Conservation (phyloP, 169 alveolate genomes). For the Eimeria praecox region DNA sequence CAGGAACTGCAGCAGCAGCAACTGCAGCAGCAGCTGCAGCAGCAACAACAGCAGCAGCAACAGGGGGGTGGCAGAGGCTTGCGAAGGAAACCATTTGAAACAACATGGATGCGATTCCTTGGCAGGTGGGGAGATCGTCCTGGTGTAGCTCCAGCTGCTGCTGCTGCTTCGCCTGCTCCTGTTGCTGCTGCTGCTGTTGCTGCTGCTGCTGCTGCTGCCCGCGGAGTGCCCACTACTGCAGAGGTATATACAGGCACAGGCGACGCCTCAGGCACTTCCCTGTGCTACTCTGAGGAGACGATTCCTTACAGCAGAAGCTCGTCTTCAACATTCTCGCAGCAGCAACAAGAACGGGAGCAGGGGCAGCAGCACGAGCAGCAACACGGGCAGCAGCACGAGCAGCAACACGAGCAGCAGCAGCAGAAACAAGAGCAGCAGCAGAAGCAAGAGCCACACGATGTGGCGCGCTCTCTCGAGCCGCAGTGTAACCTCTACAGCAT, state of each 20-base stretch:
- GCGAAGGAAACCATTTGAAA: constrained; percentile 4
- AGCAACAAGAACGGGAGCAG: neutral
- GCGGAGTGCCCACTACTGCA: neutral
- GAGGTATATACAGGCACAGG: neutral
- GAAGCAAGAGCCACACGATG: neutral
- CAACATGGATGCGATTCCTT: neutral
- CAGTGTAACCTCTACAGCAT: neutral
- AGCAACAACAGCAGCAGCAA: constrained; percentile 22
- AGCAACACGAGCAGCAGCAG: neutral
- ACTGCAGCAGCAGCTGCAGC: neutral
- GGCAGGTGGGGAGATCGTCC: constrained; percentile 57
- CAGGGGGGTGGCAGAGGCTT: neutral
- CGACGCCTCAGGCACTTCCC: neutral
- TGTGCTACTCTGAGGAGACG: neutral
- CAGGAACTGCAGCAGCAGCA: neutral
- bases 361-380: neutral
- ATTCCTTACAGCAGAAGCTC: neutral
- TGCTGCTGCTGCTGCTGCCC: constrained; percentile 5
- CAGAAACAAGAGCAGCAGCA: constrained; percentile 21
- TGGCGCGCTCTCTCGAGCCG: neutral
- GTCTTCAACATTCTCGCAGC: neutral
- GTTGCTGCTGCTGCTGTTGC: neutral
- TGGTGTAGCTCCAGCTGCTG: constrained; percentile 6
- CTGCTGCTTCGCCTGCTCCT: neutral
- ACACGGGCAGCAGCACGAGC: neutral